phyloP scores from a whole-genome alignment of 2,329 filamentous ascomycete genomes.

The Spiromastix sp. region DNA sequence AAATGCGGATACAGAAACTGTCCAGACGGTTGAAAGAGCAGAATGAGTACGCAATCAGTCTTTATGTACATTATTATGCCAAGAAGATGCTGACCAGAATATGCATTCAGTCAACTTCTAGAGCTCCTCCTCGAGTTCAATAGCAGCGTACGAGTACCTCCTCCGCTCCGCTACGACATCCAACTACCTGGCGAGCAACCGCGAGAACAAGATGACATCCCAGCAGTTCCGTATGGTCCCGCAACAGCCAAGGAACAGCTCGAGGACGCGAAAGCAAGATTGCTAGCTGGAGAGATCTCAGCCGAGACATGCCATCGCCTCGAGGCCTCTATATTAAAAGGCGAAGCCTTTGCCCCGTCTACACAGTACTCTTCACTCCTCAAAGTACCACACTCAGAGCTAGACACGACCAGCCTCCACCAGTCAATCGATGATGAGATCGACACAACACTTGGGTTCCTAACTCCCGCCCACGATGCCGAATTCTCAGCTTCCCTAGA shows the following conservation, averaged over 20 bases:
- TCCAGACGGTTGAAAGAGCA: constrained; percentile 78
- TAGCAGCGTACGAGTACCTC: constrained; percentile 65
- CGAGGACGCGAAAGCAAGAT: constrained; percentile 27
- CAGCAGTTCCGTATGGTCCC: constrained; percentile 22
- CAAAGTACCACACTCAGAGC: constrained; percentile 21
- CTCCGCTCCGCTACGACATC: constrained; percentile 65
- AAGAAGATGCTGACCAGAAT: no score
- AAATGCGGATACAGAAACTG: constrained; percentile 69
- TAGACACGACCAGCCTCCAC: constrained; percentile 9
- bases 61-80: no score
- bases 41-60: constrained; percentile 73
- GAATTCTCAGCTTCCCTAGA: constrained; percentile 34
- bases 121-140: constrained; percentile 88
- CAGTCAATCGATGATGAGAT: constrained; percentile 14
- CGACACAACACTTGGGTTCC: constrained; percentile 30
- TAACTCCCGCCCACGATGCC: constrained; percentile 34
- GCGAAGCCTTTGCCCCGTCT: constrained; percentile 28
- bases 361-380: constrained; percentile 23
- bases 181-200: constrained; percentile 34
- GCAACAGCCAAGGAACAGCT: constrained; percentile 24
- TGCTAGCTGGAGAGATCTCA: constrained; percentile 27
- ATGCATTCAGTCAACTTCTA: constrained; percentile 64
- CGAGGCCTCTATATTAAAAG: constrained; percentile 27
- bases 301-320: constrained; percentile 26
- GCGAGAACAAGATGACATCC: constrained; percentile 28